These are phyloP conservation scores for Lasiodiplodia citricola DNA, from an alignment of 2,329 filamentous ascomycete species.

Conservation along the genomic window DNA sequence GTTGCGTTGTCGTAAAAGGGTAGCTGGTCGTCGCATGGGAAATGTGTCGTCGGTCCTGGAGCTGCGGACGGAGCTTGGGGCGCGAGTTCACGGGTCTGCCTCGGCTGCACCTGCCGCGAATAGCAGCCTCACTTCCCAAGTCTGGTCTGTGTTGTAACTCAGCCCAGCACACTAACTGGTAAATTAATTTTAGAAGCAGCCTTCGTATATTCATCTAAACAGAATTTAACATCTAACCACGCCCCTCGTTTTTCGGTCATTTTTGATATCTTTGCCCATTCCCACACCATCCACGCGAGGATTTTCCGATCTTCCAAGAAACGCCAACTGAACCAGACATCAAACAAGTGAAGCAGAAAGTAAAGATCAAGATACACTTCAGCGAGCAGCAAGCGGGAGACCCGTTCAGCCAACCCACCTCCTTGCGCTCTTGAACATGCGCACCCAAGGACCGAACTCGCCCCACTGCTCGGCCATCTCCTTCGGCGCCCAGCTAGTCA, in stretches of 20 bases:
- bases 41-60: not conserved
- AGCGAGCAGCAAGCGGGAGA: not conserved
- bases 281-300: not conserved
- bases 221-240: not conserved
- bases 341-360: not conserved
- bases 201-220: not conserved
- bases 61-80: constrained; percentile 19
- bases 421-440: constrained; percentile 86
- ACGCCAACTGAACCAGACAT: not conserved
- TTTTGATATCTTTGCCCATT: not conserved
- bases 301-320: not conserved
- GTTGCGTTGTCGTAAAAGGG: not conserved
- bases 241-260: not conserved
- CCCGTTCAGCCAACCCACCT: constrained; percentile 74
- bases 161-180: not conserved
- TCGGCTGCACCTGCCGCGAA: constrained; percentile 11
- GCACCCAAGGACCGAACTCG: constrained; percentile 82
- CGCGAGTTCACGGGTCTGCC: not conserved
- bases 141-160: not conserved
- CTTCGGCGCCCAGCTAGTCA: constrained; percentile 75
- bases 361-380: not conserved
- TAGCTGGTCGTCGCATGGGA: constrained; percentile 6
- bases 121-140: not conserved
- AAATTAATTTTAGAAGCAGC: not conserved
- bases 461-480: constrained; percentile 69